Evolutionary conservation across 2,329 filamentous ascomycete genomes (phyloP), one percentile per base, ranked within the genome.

Genomic region (Pseudocercospora vitis): DNA sequence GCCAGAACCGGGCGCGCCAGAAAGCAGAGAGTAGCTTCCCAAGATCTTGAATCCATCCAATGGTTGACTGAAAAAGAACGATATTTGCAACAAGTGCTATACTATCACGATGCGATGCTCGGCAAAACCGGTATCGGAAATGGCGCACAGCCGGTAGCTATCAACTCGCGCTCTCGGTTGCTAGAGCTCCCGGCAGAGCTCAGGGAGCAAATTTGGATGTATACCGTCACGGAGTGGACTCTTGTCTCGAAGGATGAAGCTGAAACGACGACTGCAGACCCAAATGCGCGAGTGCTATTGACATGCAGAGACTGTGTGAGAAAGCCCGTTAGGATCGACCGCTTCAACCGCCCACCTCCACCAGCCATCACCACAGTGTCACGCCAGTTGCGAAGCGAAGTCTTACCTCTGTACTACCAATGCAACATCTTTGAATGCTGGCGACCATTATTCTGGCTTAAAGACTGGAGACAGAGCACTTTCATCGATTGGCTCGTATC

Each of bases 381-480:
- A 24, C 56, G 52, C 24, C 59, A 59, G 50, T 40, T 58, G 7
- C 59, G 58, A 16, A 46, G 48, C 18, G 62, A 65, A 52, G 56
- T 61, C 7, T 48, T 65, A 19, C 54, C 58, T 18, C 49, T 64
- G 29, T 64, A 64, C 57, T 64, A 65, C 32, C 32, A 59, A 21
- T 37, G 51, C 47, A 64, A 62, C 50, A 44, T 54, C 11, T 65
- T 61, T 40, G 63, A 65, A 35, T 60, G 57, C 44, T 65, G 63
- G 63, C 54, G 62, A 18, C 63, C 63, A 9, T 47, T 62, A 5
- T 63, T 59, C 49, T 59, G 62, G 61, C 33, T 52, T 14, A 50
- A 57, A 5, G 60, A 63, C 45, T 63, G 63, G 60, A 54, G 45
- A 16, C 42, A 55, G 11, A 61, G 58, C 49, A 64, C 58, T 3